A percentile compares a stretch with the other conserved stretches of the same genome.
These are phyloP conservation scores for Meira miltonrushii DNA, from an alignment of 1,284 basidiomycete genomes.

Conservation along the genomic window DNA sequence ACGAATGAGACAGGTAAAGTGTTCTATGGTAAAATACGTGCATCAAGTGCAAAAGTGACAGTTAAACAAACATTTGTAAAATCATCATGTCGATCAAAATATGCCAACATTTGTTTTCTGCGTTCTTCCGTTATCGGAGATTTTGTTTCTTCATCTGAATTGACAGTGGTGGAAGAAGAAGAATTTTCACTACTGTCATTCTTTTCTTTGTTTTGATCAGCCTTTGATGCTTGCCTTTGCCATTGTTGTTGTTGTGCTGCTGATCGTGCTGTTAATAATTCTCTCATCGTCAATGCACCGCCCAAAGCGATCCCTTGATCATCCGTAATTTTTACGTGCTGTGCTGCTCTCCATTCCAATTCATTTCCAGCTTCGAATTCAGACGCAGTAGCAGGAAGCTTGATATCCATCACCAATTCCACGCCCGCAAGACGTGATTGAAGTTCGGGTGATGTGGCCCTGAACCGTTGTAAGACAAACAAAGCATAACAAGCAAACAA, in stretches of 20 bases:
- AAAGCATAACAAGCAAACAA: slow-evolving; percentile 39
- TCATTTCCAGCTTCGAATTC: slow-evolving; percentile 40
- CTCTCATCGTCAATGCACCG: slow-evolving; percentile 16
- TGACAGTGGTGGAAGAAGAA: too few species aligned
- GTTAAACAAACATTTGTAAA: slow-evolving; percentile 39
- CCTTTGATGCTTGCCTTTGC: neutral
- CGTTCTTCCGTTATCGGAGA: neutral
- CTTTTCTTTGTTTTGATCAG: neutral
- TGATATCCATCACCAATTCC: slow-evolving; percentile 34
- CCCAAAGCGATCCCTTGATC: slow-evolving; percentile 11
- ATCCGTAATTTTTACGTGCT: slow-evolving; percentile 17
- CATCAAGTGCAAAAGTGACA: slow-evolving; percentile 38
- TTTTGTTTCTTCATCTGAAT: too few species aligned
- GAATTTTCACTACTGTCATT: neutral
- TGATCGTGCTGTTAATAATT: slow-evolving; percentile 25
- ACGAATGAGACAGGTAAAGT: too few species aligned
- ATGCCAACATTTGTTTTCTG: slow-evolving; percentile 18
- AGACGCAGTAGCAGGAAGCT: slow-evolving; percentile 29
- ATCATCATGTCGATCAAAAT: slow-evolving; percentile 37
- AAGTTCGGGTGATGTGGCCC: slow-evolving; percentile 24
- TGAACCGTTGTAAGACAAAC: slow-evolving; percentile 40
- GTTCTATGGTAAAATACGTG: neutral
- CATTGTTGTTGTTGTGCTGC: neutral
- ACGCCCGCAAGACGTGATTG: slow-evolving; percentile 26
- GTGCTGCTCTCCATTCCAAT: slow-evolving; percentile 25